Base-by-base conservation (phyloP, 768 basidiomycete genomes). In the Podaxis sp. region DNA sequence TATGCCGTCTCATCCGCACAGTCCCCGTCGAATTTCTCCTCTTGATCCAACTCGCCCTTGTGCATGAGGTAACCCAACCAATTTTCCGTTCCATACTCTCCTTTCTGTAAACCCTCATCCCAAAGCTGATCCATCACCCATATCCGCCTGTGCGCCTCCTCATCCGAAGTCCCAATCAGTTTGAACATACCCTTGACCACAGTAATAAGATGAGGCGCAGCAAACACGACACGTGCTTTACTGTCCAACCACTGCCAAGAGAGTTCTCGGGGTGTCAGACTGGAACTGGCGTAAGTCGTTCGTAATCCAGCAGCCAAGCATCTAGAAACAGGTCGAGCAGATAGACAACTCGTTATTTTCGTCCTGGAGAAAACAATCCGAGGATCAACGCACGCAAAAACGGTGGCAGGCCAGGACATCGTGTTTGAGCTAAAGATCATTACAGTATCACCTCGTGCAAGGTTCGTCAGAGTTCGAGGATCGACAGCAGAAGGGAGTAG, bases 21-120 rank as follows among this genome's bases (percentile, higher is more conserved):
- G 0, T 61, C 47, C 6, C 66, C 67, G 35, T 69, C 68, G 51
- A 70, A 71, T 32, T 48, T 56, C 38, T 70, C 70, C 50, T 68
- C 70, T 35, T 46, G 28, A 6, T 40, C 42, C 48, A 69, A 25
- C 9, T 44, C 61, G 4, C 62, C 64, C n/a, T 54, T 54, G 13
- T 42, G 40, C 21, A 71, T 56, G 16, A 71, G 37, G 4, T 64
- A 55, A 3, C 64, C 65, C 51, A 69, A 38, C 50, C 60, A 61
- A 40, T 61, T 51, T 38, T 28, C 48, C n/a, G 55, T 52, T 11
- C 57, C 27, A 62, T 25, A 32, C 53, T 46, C 25, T 42, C 63
- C 53, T 47, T 50, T 18, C 10, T n/a, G 46, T 18, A 57, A 40
- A 23, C 50, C 47, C 2, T 56, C 61, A 5, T 62, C 64, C 50